Percentiles rank a stretch among this genome's conserved stretches.
Conservation (phyloP, 164 flowering plant species). For the Aristolochia contorta region DNA sequence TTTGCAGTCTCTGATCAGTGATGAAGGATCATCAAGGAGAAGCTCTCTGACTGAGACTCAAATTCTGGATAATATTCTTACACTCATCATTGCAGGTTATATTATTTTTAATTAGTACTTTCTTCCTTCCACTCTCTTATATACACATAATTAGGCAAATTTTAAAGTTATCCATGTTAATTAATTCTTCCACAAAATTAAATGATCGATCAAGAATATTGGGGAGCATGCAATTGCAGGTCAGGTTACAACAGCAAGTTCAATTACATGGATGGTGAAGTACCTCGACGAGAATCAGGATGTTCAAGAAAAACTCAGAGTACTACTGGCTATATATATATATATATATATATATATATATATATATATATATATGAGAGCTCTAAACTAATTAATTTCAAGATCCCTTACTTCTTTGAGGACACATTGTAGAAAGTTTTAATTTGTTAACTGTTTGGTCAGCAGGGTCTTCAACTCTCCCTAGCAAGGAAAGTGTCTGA, state of each 20-base stretch:
- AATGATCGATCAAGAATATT: no score
- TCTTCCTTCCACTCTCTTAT: no score
- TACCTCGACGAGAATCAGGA: conserved; percentile 53
- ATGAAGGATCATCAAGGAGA: conserved; percentile 2
- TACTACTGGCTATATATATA: no score
- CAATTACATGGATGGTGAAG: conserved; percentile 75
- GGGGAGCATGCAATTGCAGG: conserved; percentile 21
- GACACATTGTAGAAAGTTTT: no score
- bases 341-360: no score
- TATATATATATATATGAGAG: no score
- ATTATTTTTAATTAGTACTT: neutral
- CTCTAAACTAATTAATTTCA: no score
- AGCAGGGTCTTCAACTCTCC: conserved; percentile 34
- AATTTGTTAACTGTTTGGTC: no score
- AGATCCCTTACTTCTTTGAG: no score
- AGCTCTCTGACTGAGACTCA: conserved; percentile 31
- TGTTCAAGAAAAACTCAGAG: conserved; percentile 34
- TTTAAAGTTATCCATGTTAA: neutral
- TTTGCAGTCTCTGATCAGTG: conserved; percentile 25
- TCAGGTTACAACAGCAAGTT: conserved; percentile 68
- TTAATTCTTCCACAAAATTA: neutral
- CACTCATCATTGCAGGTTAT: conserved; percentile 59
- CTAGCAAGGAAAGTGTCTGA: conserved; percentile 13
- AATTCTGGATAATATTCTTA: conserved; percentile 56
- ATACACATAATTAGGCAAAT: neutral